Evolutionary conservation across 768 basidiomycete genomes (phyloP).

Genomic region (Tricholoma furcatifolium): DNA sequence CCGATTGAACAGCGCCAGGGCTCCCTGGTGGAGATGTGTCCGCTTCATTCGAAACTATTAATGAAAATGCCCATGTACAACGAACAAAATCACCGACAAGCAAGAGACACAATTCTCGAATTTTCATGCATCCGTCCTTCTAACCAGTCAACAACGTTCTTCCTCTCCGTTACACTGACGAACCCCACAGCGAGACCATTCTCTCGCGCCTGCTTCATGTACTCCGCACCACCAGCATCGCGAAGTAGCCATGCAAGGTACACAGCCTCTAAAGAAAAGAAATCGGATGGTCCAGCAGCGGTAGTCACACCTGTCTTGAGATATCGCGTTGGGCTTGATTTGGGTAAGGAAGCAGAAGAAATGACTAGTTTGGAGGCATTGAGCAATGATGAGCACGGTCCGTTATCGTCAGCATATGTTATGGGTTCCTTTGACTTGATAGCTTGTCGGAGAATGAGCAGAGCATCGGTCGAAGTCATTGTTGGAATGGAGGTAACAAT

Average conservation of each 20-base stretch:
- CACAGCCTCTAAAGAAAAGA: constrained; percentile 79
- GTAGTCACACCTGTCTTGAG: constrained; percentile 55
- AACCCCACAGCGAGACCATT: constrained; percentile 70
- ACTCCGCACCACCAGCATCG: constrained; percentile 77
- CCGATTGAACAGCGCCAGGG: constrained; percentile 26
- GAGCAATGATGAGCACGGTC: constrained; percentile 46
- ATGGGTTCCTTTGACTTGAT: constrained; percentile 54
- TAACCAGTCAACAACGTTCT: constrained; percentile 83
- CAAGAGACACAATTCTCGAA: constrained; percentile 48
- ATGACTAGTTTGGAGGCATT: constrained; percentile 68
- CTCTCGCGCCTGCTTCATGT: constrained; percentile 83
- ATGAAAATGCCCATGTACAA: not conserved
- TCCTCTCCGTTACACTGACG: constrained; percentile 87
- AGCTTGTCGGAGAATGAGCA: constrained; percentile 60
- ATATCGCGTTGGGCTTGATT: constrained; percentile 77
- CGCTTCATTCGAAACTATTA: constrained; percentile 21
- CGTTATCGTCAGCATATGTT: constrained; percentile 42
- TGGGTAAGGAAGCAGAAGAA: constrained; percentile 55
- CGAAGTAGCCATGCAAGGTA: constrained; percentile 81
- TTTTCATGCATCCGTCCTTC: constrained; percentile 54
- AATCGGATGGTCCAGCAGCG: constrained; percentile 51
- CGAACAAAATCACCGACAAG: constrained; percentile 31
- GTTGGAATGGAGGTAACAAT: not conserved
- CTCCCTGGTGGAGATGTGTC: constrained; percentile 52
- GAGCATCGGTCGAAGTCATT: constrained; percentile 44